Evolutionary conservation across 768 basidiomycete genomes (phyloP), one percentile per base, ranked within the genome.

Genomic region (Termitomyces sp.): DNA sequence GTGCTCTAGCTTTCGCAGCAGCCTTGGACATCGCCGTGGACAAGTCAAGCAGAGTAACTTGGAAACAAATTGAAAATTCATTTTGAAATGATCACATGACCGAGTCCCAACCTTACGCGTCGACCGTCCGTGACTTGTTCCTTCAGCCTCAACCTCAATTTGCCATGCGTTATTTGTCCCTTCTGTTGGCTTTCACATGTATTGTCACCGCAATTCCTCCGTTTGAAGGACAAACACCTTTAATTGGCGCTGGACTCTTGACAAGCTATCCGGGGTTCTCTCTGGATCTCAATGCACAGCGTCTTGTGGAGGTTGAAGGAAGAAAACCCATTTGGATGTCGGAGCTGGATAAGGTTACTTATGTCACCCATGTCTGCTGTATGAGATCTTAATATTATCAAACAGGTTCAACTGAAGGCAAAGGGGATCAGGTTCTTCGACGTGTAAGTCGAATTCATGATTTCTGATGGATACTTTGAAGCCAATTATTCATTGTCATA

Each of bases 371-470:
- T 26, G 38, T 48, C 50, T 35, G 38, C 32, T 48, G 28, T 43
- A 32, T 17, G 45, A 32, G 58, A 56, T 51, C 59, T 55, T 46
- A 58, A 35, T 50, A 54, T 41, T 51, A 32, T 45, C 37, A 32
- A 57, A 28, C 61, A 93, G 91, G 87, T 95, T 58, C 74, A 83
- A 64, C 79, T 84, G 57, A 95, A 89, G 70, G 84, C 84, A 48
- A 76, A 80, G 60, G 91, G 91, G 58, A 64, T 84, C 71, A 86
- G 81, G 51, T 95, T 94, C 78, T 89, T 95, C 72, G 93, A 95
- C 69, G 79, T 96, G 88, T 90, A 69, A 73, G 75, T 59, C 41
- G 40, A 34, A 58, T 52, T 59, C 57, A 53, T 57, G 47, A 38
- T 28, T 55, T 28, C 28, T 17, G 26, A 28, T 14, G 3, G 8